Evolutionary conservation across 148 eudicot genomes (phyloP).

Genomic region (Rhododendron vialii): DNA sequence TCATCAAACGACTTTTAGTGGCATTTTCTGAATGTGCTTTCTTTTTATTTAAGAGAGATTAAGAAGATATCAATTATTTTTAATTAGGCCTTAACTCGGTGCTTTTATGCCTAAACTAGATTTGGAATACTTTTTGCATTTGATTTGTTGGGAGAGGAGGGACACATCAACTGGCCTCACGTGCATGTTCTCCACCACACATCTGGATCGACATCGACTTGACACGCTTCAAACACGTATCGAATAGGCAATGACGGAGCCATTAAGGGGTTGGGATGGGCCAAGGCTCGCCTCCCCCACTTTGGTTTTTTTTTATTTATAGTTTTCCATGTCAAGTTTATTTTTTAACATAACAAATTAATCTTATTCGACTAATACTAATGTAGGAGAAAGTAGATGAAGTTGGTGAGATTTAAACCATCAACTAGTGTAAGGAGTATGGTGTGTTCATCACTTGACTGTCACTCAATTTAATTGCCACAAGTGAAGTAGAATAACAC

Average conservation of each 20-base stretch:
- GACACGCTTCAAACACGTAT: neutral
- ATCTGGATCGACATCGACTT: neutral
- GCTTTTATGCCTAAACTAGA: neutral
- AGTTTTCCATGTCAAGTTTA: too few relatives aligned
- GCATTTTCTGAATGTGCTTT: neutral
- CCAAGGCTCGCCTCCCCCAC: too few relatives aligned
- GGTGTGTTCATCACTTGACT: too few relatives aligned
- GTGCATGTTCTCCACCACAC: neutral
- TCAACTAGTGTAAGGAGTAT: too few relatives aligned
- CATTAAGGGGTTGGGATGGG: too few relatives aligned
- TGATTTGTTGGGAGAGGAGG: neutral
- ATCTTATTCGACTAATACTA: too few relatives aligned
- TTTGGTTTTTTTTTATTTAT: too few relatives aligned
- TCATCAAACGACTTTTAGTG: neutral
- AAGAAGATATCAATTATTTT: neutral
- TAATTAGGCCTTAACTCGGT: neutral
- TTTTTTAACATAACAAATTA: too few relatives aligned
- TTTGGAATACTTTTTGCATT: neutral
- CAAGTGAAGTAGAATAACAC: too few relatives aligned
- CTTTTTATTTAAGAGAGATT: neutral
- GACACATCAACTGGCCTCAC: neutral
- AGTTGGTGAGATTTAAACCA: too few relatives aligned
- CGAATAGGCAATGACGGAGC: neutral
- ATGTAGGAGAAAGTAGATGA: too few relatives aligned
- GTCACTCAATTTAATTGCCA: too few relatives aligned